Evolutionary conservation across 306 rosid species (phyloP).

Genomic region (Glycine latifolia): DNA sequence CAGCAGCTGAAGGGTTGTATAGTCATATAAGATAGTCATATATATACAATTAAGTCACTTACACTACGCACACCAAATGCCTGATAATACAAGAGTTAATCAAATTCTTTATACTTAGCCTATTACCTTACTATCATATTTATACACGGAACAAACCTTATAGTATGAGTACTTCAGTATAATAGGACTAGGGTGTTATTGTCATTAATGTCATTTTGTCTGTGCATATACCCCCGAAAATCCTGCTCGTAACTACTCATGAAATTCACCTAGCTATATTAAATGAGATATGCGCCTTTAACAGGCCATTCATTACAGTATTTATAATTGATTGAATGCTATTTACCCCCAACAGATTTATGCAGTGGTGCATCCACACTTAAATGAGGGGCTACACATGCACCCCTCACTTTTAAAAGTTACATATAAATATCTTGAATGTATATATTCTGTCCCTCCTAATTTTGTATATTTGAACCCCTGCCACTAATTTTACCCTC

Average conservation of each 20-base stretch:
- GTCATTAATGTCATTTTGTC: constrained; percentile 15
- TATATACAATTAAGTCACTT: background rate
- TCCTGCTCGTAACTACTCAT: background rate
- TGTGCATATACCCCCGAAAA: constrained; percentile 1
- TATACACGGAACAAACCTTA: too few species aligned
- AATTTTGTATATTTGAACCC: too few species aligned
- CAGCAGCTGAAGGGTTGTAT: constrained; percentile 7
- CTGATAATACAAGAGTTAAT: constrained; percentile 7
- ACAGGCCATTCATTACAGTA: background rate
- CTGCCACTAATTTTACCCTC: too few species aligned
- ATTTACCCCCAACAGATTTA: background rate
- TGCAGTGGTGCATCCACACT: too few species aligned
- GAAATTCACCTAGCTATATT: constrained; percentile 39
- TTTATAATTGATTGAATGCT: constrained; percentile 2
- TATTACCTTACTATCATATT: background rate
- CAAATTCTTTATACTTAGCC: constrained; percentile 11
- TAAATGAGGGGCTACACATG: too few species aligned
- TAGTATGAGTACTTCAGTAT: background rate
- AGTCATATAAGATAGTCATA: background rate
- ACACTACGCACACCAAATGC: background rate
- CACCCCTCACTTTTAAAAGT: too few species aligned
- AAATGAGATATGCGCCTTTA: background rate
- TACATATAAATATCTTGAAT: too few species aligned
- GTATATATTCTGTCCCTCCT: too few species aligned
- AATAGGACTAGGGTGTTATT: background rate